Evolutionary conservation across 441 rosid species (phyloP).

Genomic region (Pelargonium australe): DNA sequence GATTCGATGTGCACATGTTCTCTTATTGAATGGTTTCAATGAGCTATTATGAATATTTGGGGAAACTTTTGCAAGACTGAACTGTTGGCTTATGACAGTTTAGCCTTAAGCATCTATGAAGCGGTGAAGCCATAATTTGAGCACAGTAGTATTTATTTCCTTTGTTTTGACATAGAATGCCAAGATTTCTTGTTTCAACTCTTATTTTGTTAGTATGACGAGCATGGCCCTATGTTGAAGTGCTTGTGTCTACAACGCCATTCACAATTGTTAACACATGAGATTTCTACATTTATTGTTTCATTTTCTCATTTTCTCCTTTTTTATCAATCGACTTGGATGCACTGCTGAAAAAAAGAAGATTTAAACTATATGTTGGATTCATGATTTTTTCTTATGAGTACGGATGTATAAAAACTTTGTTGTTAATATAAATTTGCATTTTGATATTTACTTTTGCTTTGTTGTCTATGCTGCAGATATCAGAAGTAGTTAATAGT

Average conservation of each 20-base stretch:
- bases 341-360: not conserved
- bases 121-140: not conserved
- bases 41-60: not conserved
- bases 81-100: not conserved
- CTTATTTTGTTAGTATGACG: not conserved
- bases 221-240: not conserved
- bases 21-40: not conserved
- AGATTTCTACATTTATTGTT: not conserved
- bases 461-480: slow-evolving; percentile 44
- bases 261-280: not conserved
- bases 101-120: not conserved
- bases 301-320: not conserved
- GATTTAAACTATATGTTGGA: not conserved
- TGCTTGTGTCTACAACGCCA: not conserved
- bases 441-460: not conserved
- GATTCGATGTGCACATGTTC: not conserved
- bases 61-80: not conserved
- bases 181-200: too few relatives aligned
- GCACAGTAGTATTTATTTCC: not conserved
- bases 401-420: not conserved
- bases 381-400: not conserved
- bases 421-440: not conserved
- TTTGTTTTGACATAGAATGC: too few relatives aligned
- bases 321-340: not conserved
- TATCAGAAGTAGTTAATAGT: slow-evolving; percentile 96